Evolutionary conservation across 129 eudicot genomes (phyloP), one percentile per base, ranked within the genome.

Genomic region (Oenanthe sinensis): DNA sequence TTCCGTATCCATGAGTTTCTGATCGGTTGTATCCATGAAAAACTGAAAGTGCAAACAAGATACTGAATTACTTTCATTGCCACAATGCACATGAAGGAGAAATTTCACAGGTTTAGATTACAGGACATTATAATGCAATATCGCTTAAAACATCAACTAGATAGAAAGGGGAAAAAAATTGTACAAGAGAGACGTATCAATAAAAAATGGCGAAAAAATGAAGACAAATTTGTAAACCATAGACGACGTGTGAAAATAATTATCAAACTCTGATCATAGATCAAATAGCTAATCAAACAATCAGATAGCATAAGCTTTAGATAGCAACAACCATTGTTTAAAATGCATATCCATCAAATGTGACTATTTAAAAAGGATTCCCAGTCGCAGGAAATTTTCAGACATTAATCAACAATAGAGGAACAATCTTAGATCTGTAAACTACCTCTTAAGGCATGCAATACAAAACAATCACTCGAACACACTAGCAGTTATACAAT

Each of bases 11-110:
- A 48, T 4, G 10, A 44, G 52, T 73, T 84, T 85, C 70, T 76
- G 84, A 77, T 81, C 79, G 47, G 74, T 77, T 4, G 82, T 87
- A 81, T 81, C 90, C 90, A 81, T 87, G 60, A 68, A 40, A 55
- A 76, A 39, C 39, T 77, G 80, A 36, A 55, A 54, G 11, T 4
- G 16, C 17, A 22, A 55, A 52, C 11, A 49, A 74, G 6, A 24
- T 24, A 24, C 8, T 46, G 8, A 50, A 45, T 24, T 16, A 39
- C n/a, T 43, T 22, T 77, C 54, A 7, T 77, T 8, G 58, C 73
- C 20, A 39, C 79, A 52, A 37, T 49, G 36, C 76, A 71, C 16
- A 74, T 74, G 42, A 45, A 45, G 16, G 40, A 73, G 42, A 74
- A 74, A 74, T n/a, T 24, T 17, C 22, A 52, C 69, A 54, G 19